Base-by-base conservation (phyloP, 768 basidiomycete species). In the Suillus bovinus region DNA sequence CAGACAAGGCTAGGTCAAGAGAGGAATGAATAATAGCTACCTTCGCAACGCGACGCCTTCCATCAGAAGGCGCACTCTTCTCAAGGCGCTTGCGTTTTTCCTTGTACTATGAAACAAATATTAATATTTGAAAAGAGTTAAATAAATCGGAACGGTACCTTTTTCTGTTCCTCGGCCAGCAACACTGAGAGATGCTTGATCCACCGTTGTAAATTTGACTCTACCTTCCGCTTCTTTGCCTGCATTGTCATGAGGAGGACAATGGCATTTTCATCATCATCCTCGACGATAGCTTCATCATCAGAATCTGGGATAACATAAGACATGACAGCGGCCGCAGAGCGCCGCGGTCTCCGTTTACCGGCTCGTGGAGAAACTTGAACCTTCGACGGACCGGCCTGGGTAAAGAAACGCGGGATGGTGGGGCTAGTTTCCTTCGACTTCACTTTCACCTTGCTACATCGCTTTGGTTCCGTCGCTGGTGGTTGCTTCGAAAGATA, bases 251-350 rank as follows among this genome's bases (percentile, higher is more conserved):
- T 71, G 36, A 69, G 64, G 22, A 61, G 64, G 60, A 69, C 70
- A 66, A 77, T 71, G 22, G 71, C 73, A 52, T 72, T 72, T 42
- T 76, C 74, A 29, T 76, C 72, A 22, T 76, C 71, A 46, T 79
- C 79, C 34, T 76, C 77, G 8, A 68, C 74, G 42, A 84, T 84
- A 10, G 73, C 76, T 65, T 90, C 90, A 61, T 90, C 89, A 67
- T 90, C 89, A 14, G 88, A 91, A 70, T 87, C 87, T 1, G 88
- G 86, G 17, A 87, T 74, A 5, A 79, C 81, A 69, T 91, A 91
- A 7, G 87, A 89, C 52, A 78, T 81, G 38, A 85, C 79, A 17
- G 77, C 75, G 22, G 75, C 67, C 20, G 86, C 80, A 34, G 81
- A 80, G 52, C 89, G 80, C 54, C 87, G 82, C 10, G 86, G 86